phyloP scores from a whole-genome alignment of 192 early-diverging fungal species.

The Coemansia sp. region DNA sequence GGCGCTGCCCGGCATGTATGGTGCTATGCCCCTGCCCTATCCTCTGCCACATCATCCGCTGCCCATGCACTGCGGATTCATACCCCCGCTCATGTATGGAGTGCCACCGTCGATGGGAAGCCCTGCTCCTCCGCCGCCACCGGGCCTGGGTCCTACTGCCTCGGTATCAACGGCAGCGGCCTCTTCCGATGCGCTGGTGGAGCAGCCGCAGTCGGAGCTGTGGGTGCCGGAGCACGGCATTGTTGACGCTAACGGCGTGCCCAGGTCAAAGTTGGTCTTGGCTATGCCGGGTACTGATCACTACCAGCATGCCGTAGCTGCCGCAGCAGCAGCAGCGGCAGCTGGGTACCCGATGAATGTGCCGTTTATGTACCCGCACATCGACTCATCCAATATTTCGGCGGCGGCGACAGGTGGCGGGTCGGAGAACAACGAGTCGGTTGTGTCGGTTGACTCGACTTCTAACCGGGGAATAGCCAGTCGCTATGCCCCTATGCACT shows the following conservation, averaged over 20 bases:
- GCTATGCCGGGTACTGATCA: conserved; percentile 8
- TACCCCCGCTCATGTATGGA: conserved; percentile 48
- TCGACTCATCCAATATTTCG: conserved; percentile 37
- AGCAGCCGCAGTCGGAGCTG: conserved; percentile 5
- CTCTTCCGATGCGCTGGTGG: background rate
- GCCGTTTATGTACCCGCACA: conserved; percentile 42
- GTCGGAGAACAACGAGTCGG: conserved; percentile 49
- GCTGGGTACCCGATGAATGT: conserved; percentile 23
- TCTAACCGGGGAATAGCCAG: conserved; percentile 24
- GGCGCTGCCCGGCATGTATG: conserved; percentile 24
- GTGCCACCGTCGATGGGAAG: conserved; percentile 24
- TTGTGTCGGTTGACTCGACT: conserved; percentile 33
- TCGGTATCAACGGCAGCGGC: background rate
- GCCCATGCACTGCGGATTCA: conserved; percentile 43
- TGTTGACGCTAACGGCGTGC: background rate
- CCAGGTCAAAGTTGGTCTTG: conserved; percentile 9
- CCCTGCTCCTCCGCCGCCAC: background rate
- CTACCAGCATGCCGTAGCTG: conserved; percentile 34
- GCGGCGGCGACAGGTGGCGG: conserved; percentile 44
- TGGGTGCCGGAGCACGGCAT: background rate
- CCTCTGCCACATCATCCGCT: conserved; percentile 20
- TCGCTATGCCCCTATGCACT: conserved; percentile 9
- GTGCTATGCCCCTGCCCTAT: conserved; percentile 43
- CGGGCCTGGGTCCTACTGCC: background rate
- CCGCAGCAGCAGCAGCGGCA: conserved; percentile 17